phyloP scores from a whole-genome alignment of 768 basidiomycete genomes.

The Suillus paluster region DNA sequence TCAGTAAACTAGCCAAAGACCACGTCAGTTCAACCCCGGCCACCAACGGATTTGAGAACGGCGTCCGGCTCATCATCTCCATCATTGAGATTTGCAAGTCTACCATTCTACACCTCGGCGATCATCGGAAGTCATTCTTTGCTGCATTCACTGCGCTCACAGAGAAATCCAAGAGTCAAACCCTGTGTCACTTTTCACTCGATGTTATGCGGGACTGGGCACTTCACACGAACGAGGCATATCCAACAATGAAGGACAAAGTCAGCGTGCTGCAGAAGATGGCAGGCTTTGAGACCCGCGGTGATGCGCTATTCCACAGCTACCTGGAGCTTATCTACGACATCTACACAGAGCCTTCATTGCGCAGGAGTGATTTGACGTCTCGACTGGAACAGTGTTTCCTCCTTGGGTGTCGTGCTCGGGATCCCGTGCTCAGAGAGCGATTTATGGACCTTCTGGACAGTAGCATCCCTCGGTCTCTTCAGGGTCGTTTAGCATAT shows the following conservation, averaged over 20 bases:
- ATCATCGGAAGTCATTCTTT: slow-evolving; percentile 83
- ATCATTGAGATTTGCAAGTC: slow-evolving; percentile 87
- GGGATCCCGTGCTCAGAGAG: slow-evolving; percentile 77
- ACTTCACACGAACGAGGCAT: slow-evolving; percentile 80
- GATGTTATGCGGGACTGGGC: slow-evolving; percentile 90
- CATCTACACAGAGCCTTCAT: slow-evolving; percentile 85
- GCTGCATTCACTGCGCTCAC: slow-evolving; percentile 79
- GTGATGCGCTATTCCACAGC: slow-evolving; percentile 77
- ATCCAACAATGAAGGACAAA: slow-evolving; percentile 96
- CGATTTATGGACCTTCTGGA: slow-evolving; percentile 92
- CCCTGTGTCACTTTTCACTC: slow-evolving; percentile 83
- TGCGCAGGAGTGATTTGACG: slow-evolving; percentile 93
- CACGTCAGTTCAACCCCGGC: slow-evolving; percentile 65
- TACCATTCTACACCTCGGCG: slow-evolving; percentile 81
- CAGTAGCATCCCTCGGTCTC: slow-evolving; percentile 81
- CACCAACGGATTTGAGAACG: slow-evolving; percentile 56
- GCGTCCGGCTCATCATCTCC: slow-evolving; percentile 69
- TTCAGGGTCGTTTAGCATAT: slow-evolving; percentile 84
- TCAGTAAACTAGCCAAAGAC: slow-evolving; percentile 86
- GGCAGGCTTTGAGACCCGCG: slow-evolving; percentile 79
- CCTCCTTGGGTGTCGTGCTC: slow-evolving; percentile 86
- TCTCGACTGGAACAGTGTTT: slow-evolving; percentile 92
- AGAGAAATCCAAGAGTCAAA: slow-evolving; percentile 84
- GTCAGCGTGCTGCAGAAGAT: slow-evolving; percentile 88
- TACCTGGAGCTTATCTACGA: slow-evolving; percentile 92